phyloP scores from a whole-genome alignment of 2,329 filamentous ascomycete species.

The Pseudogymnoascus sp. region DNA sequence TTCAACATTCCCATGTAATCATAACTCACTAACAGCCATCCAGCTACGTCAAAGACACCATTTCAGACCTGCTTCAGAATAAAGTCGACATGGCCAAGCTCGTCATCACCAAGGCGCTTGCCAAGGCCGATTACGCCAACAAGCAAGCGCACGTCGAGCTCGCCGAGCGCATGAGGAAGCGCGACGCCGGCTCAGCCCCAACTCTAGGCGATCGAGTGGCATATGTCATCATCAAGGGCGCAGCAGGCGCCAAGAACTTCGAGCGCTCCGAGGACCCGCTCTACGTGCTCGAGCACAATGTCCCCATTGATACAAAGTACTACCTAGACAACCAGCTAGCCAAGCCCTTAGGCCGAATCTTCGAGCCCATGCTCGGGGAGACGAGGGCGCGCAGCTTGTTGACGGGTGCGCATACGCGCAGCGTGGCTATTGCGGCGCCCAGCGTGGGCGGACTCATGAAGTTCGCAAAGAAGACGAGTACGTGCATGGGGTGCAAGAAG shows the following conservation, averaged over 20 bases:
- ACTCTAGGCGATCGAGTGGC: slow-evolving; percentile 90
- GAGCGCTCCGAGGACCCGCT: slow-evolving; percentile 96
- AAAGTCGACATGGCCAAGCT: slow-evolving; percentile 98
- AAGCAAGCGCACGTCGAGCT: slow-evolving; percentile 97
- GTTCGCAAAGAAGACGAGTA: slow-evolving; percentile 94
- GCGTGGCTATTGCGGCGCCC: slow-evolving; percentile 85
- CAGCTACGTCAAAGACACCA: slow-evolving; percentile 93
- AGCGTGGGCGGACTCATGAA: slow-evolving; percentile 94
- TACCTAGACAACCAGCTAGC: slow-evolving; percentile 97
- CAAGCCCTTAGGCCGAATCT: slow-evolving; percentile 89
- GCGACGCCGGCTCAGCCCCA: slow-evolving; percentile 88
- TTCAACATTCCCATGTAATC: slow-evolving; percentile 28
- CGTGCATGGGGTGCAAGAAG: slow-evolving; percentile 99
- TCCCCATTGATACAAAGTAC: slow-evolving; percentile 96
- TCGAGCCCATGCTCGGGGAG: slow-evolving; percentile 94
- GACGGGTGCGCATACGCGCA: slow-evolving; percentile 88
- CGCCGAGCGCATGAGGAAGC: slow-evolving; percentile 92
- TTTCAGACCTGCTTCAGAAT: slow-evolving; percentile 91
- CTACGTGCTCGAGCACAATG: slow-evolving; percentile 92
- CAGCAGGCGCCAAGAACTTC: slow-evolving; percentile 85
- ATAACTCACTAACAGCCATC: slow-evolving; percentile 32
- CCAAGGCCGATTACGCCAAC: slow-evolving; percentile 79
- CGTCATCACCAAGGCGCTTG: slow-evolving; percentile 94
- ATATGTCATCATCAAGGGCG: slow-evolving; percentile 94
- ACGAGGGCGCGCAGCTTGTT: slow-evolving; percentile 80